Percentiles rank a stretch among this genome's conserved stretches.
phyloP scores from a whole-genome alignment of 805 yeast species.

The Monosporozyma unispora region DNA sequence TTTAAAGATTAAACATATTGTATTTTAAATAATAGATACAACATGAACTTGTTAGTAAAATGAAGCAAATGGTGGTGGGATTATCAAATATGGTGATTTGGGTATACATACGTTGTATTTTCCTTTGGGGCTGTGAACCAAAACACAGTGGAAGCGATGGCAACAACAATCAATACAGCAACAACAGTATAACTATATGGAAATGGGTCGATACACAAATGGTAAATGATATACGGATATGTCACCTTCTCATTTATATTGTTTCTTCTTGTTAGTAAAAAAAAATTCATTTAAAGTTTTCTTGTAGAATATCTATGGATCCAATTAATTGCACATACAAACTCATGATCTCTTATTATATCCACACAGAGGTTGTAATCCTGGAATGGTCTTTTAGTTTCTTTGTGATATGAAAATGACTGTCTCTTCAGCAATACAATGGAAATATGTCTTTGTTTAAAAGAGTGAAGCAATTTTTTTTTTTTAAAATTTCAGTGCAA shows the following conservation, averaged over 20 bases:
- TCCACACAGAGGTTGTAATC: neutral
- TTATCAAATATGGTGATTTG: neutral
- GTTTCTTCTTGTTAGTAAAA: slow-evolving; percentile 2
- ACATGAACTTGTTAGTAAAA: slow-evolving; percentile 4
- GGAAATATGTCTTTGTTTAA: too few relatives aligned
- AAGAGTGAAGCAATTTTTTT: neutral
- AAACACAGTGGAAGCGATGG: slow-evolving; percentile 50
- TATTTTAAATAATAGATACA: neutral
- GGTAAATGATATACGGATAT: neutral
- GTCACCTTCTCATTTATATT: neutral
- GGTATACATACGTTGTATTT: slow-evolving; percentile 56
- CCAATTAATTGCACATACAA: slow-evolving; percentile 3
- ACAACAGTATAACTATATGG: slow-evolving; percentile 57
- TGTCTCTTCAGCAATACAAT: neutral
- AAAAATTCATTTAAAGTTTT: neutral
- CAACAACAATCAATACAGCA: slow-evolving; percentile 50
- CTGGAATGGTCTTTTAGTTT: neutral
- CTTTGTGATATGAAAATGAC: neutral
- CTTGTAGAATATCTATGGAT: neutral
- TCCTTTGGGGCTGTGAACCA: slow-evolving; percentile 85
- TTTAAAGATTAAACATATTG: neutral
- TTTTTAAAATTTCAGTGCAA: too few relatives aligned
- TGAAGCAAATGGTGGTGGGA: neutral
- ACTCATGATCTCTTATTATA: slow-evolving; percentile 3
- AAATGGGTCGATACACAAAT: neutral